These are phyloP conservation scores for Hypoxylon subgilvum DNA, from an alignment of 495 filamentous ascomycete genomes.

Conservation along the genomic window DNA sequence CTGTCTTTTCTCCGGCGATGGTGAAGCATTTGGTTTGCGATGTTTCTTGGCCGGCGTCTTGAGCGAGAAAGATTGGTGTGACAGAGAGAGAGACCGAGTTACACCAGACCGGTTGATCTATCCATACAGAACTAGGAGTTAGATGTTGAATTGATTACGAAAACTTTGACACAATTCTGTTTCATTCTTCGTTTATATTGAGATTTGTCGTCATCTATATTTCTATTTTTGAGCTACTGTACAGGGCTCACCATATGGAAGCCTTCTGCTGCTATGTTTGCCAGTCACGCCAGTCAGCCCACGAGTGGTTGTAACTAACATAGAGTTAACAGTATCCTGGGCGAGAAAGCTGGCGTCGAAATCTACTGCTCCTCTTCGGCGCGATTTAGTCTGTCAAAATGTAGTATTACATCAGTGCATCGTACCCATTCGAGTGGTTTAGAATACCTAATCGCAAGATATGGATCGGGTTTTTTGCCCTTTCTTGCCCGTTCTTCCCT, in stretches of 20 bases:
- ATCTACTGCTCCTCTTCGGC: no score
- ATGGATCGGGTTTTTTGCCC: no score
- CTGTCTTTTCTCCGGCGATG: neutral
- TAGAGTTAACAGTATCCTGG: neutral
- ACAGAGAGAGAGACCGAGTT: slow-evolving; percentile 10
- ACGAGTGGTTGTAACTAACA: no score
- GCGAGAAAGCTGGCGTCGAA: neutral
- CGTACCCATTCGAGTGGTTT: neutral
- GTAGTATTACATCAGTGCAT: slow-evolving; percentile 15
- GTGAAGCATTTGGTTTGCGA: slow-evolving; percentile 21
- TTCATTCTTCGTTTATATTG: neutral
- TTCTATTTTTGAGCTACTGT: slow-evolving; percentile 1
- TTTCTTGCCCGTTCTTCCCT: neutral
- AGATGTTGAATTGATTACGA: slow-evolving; percentile 23
- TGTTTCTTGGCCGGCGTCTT: slow-evolving; percentile 18
- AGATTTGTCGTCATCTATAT: slow-evolving; percentile 3
- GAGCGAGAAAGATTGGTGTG: slow-evolving; percentile 16
- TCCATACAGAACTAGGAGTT: slow-evolving; percentile 31
- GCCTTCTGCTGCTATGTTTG: neutral
- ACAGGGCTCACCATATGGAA: neutral
- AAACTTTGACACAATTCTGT: slow-evolving; percentile 3
- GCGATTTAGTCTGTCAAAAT: neutral
- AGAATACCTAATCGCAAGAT: no score
- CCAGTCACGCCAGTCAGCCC: no score
- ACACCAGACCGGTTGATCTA: slow-evolving; percentile 20